Percentiles rank a stretch among this genome's conserved stretches.
Evolutionary conservation across 148 eudicot genomes (phyloP).

Genomic region (Camellia granthamiana): DNA sequence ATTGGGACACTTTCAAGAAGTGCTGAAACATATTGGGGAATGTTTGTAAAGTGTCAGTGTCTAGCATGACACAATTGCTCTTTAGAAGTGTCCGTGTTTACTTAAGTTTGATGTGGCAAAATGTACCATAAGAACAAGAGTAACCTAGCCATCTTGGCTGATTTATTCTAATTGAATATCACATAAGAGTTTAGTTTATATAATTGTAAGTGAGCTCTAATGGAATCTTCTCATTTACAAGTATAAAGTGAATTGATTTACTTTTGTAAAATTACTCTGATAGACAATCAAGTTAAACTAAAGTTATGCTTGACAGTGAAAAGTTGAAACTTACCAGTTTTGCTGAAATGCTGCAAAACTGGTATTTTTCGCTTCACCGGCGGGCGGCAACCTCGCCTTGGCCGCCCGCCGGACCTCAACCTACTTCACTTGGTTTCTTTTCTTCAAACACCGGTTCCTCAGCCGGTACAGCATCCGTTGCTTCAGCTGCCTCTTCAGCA

Average conservation of each 20-base stretch:
- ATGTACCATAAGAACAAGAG: background rate
- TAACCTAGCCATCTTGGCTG: background rate
- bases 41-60: background rate
- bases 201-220: background rate
- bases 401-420: no score
- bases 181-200: background rate
- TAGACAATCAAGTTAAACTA: background rate
- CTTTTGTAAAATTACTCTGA: no score
- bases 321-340: background rate
- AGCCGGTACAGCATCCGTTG: no score
- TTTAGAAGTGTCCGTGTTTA: background rate
- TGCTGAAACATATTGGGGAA: background rate
- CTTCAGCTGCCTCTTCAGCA: no score
- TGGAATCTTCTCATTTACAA: background rate
- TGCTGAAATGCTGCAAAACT: no score
- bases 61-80: no score
- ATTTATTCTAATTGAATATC: background rate
- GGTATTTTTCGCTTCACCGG: no score
- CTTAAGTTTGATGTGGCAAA: background rate
- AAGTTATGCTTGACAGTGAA: background rate
- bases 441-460: no score
- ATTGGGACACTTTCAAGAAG: background rate
- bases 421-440: no score
- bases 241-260: no score
- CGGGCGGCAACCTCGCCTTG: no score